These are phyloP conservation scores for Pestalotiopsis fici DNA, from an alignment of 2,329 filamentous ascomycete species.

Conservation along the genomic window DNA sequence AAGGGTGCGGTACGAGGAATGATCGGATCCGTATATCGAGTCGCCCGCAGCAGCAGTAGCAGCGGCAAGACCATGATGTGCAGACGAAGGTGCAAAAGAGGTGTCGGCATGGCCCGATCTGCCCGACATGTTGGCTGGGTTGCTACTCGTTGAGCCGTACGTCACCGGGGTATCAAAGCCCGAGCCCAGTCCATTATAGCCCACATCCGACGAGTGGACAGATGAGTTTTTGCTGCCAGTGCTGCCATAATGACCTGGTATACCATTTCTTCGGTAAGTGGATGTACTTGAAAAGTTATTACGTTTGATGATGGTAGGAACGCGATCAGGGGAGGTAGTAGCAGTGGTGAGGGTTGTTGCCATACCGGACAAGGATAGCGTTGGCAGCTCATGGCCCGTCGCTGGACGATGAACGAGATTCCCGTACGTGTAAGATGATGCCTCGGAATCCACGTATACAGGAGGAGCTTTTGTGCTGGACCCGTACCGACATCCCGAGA, in stretches of 20 bases:
- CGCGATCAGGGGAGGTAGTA: conserved; percentile 22
- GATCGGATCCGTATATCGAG: conserved; percentile 20
- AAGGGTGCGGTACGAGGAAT: conserved; percentile 16
- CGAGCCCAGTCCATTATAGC: conserved; percentile 26
- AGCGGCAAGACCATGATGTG: conserved; percentile 3
- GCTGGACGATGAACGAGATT: conserved; percentile 37
- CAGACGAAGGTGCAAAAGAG: conserved; percentile 13
- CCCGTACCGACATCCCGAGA: conserved; percentile 31
- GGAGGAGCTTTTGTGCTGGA: conserved; percentile 20
- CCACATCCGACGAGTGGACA: conserved; percentile 23
- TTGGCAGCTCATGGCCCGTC: conserved; percentile 30
- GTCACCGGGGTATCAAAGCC: conserved; percentile 18
- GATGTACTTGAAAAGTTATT: conserved; percentile 27
- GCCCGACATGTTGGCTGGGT: conserved; percentile 17
- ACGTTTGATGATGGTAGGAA: conserved; percentile 35
- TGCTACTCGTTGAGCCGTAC: conserved; percentile 18
- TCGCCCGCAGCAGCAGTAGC: conserved; percentile 14
- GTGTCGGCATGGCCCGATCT: conserved; percentile 20
- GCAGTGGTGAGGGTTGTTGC: conserved; percentile 38
- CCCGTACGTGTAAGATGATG: conserved; percentile 31
- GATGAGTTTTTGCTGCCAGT: conserved; percentile 22
- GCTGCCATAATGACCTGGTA: conserved; percentile 22
- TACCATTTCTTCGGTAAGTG: conserved; percentile 28
- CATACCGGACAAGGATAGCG: conserved; percentile 41
- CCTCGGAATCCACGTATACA: conserved; percentile 37